phyloP scores from a whole-genome alignment of 2,329 filamentous ascomycete species.

The Botryosphaeria agaves region DNA sequence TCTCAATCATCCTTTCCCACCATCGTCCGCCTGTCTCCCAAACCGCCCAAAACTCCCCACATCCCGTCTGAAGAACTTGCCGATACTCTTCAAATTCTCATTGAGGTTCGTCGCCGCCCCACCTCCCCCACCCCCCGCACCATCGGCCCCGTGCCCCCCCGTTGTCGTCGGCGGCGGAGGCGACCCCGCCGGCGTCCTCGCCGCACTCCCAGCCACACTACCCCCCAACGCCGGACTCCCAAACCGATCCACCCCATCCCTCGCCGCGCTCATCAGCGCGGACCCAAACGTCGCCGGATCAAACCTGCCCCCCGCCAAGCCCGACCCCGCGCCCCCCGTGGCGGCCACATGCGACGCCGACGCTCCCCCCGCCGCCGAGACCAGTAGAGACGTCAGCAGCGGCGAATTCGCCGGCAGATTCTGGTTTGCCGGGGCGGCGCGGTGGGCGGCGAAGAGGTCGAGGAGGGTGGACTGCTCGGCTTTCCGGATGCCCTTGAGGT shows the following conservation, averaged over 20 bases:
- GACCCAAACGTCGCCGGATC: conserved; percentile 72
- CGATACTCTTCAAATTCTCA: conserved; percentile 87
- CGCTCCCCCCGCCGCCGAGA: not conserved
- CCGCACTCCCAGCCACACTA: conserved; percentile 7
- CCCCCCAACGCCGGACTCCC: conserved; percentile 39
- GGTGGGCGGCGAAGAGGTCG: conserved; percentile 82
- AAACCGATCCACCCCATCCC: conserved; percentile 66
- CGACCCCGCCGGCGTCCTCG: conserved; percentile 16
- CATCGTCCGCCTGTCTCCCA: conserved; percentile 28
- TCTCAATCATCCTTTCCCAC: not conserved
- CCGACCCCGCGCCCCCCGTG: not conserved
- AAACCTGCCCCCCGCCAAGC: conserved; percentile 36
- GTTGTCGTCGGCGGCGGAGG: conserved; percentile 10
- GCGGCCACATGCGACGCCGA: too few species aligned
- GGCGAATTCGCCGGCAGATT: conserved; percentile 33
- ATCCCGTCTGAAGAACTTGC: conserved; percentile 88
- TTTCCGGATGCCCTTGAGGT: conserved; percentile 79
- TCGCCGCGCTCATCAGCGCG: conserved; percentile 71
- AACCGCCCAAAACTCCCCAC: conserved; percentile 64
- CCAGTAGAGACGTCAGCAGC: conserved; percentile 16
- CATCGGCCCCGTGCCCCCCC: conserved; percentile 9
- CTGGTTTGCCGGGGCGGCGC: conserved; percentile 46
- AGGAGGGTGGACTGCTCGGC: conserved; percentile 66
- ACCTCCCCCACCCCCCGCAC: conserved; percentile 11
- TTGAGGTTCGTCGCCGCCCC: conserved; percentile 56